Base-by-base conservation (phyloP, 805 yeast species). In the Maudiozyma serrabonitensis region DNA sequence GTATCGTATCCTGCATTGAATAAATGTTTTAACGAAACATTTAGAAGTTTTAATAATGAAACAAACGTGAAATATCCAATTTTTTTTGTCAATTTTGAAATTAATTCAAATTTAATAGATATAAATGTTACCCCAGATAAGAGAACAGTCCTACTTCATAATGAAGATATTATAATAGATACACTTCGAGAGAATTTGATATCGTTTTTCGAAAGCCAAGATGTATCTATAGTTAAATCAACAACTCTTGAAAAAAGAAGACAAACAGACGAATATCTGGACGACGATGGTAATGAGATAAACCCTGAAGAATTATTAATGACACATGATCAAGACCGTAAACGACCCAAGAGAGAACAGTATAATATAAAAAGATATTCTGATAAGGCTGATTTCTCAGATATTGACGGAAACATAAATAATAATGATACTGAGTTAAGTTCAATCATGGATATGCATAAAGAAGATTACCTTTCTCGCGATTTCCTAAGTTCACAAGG, bases 121-220 rank as follows among this genome's bases (percentile, higher is more conserved):
- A 74, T 93, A 18, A 93, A 93, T 64, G 85, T 93, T 1, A 82
- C 96, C 0, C 98, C 99, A 0, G 97, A 93, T 63, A 93, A 93
- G 62, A 72, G 91, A 47, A 77, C 80, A 2, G 73, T 90, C 1
- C 61, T 86, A 57, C 61, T 89, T 1, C 88, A 82, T 51, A 72
- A 80, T 52, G 97, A 90, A 63, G 62, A 66, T 3, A 62, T 68
- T n/a, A 61, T 90, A 1, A 55, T 84, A 4, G 84, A 81, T 34
- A 66, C 68, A 1, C 54, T 91, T 5, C 71, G 79, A 47, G 76
- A 71, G n/a, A 63, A 70, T n/a, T 57, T 90, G 16, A 56, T 60
- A 0, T 61, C 63, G 1, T 73, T 76, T 50, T 87, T 76, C 58
- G 72, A 76, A 19, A 46, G 19, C 9, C 55, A 52, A 43, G 55